These are phyloP conservation scores for Alnus glutinosa DNA, from an alignment of 306 rosid genomes.

Conservation along the genomic window DNA sequence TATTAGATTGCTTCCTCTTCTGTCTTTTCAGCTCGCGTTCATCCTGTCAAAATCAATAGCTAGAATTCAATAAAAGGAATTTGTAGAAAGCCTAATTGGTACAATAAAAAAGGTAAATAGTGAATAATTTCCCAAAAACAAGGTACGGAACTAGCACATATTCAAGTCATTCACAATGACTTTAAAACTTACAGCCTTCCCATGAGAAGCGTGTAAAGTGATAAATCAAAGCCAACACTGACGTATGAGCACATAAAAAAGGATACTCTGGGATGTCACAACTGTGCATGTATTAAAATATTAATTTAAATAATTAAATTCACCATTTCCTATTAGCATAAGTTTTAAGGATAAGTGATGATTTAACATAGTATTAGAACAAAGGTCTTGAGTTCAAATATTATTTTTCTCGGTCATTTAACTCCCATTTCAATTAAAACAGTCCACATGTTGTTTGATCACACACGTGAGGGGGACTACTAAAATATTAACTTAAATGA, in stretches of 20 bases:
- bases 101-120: background rate
- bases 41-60: constrained; percentile 55
- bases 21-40: constrained; percentile 96
- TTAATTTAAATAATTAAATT: no score
- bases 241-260: background rate
- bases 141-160: background rate
- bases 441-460: no score
- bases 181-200: background rate
- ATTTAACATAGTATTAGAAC: no score
- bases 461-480: no score
- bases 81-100: background rate
- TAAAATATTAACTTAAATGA: no score
- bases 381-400: no score
- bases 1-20: constrained; percentile 95
- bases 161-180: background rate
- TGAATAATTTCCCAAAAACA: background rate
- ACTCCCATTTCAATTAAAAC: no score
- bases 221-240: background rate
- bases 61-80: constrained; percentile 4
- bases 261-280: background rate
- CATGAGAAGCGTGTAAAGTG: background rate
- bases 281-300: background rate
- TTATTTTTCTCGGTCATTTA: no score
- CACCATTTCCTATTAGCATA: no score
- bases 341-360: no score